Conservation (phyloP, 1,284 basidiomycete species). For the Cutaneotrichosporon daszewskae region DNA sequence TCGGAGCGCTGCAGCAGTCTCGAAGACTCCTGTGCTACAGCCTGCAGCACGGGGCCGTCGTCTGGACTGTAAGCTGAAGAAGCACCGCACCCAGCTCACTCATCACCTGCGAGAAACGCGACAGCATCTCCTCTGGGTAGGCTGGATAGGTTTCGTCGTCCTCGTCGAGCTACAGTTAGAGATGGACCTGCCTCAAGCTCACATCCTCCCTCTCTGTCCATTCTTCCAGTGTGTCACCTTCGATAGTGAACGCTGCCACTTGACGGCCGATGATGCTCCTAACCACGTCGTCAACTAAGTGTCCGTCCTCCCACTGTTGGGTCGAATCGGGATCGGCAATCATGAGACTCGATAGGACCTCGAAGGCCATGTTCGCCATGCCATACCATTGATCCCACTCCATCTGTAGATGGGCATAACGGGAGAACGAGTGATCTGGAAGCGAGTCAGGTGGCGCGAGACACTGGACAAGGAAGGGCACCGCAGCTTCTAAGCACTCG, state of each 20-base stretch:
- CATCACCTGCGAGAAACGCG: constrained; percentile 66
- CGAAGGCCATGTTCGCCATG: constrained; percentile 52
- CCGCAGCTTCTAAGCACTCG: constrained; percentile 58
- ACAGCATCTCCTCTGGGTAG: constrained; percentile 69
- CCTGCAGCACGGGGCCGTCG: constrained; percentile 63
- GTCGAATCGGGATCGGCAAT: constrained; percentile 27
- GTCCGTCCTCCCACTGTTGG: constrained; percentile 25
- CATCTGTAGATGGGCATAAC: constrained; percentile 24
- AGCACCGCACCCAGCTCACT: constrained; percentile 41
- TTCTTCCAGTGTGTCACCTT: constrained; percentile 54
- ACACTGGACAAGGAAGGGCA: constrained; percentile 55
- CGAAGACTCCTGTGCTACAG: constrained; percentile 70
- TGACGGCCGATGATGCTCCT: constrained; percentile 31
- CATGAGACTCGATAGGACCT: constrained; percentile 36
- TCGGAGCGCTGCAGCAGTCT: constrained; percentile 64
- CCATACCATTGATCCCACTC: constrained; percentile 70
- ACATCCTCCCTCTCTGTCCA: constrained; percentile 70
- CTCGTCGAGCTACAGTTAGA: constrained; percentile 53
- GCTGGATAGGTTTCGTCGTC: constrained; percentile 69
- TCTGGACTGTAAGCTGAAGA: constrained; percentile 17
- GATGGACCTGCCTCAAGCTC: constrained; percentile 23
- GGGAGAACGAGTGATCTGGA: constrained; percentile 23
- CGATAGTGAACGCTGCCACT: constrained; percentile 25
- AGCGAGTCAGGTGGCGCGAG: constrained; percentile 26
- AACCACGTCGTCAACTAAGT: constrained; percentile 27